Evolutionary conservation across 2,329 filamentous ascomycete genomes (phyloP).

Genomic region (Fusarium humuli): DNA sequence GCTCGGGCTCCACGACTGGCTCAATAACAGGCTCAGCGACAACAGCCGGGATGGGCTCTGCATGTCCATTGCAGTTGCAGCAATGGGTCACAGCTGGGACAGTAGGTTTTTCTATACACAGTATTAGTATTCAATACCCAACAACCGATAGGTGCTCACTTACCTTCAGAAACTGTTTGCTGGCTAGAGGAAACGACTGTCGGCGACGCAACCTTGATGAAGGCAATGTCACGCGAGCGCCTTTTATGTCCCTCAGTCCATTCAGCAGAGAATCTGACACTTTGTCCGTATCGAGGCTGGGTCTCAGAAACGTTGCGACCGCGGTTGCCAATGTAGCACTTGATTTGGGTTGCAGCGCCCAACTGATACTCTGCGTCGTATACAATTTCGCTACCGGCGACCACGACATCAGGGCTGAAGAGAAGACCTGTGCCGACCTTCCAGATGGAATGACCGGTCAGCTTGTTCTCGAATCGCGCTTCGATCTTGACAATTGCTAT

Average conservation of each 20-base stretch:
- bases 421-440: slow-evolving; percentile 36
- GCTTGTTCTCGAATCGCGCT: slow-evolving; percentile 21
- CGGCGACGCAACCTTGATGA: slow-evolving; percentile 38
- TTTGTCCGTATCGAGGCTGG: neutral
- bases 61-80: neutral
- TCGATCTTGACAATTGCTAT: slow-evolving; percentile 37
- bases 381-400: slow-evolving; percentile 33
- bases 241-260: slow-evolving; percentile 32
- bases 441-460: slow-evolving; percentile 21
- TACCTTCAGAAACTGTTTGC: slow-evolving; percentile 1
- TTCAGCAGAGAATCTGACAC: slow-evolving; percentile 38
- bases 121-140: neutral
- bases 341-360: slow-evolving; percentile 44
- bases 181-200: too few species aligned
- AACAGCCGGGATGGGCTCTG: neutral
- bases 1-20: neutral
- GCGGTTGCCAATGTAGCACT: slow-evolving; percentile 50
- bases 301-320: slow-evolving; percentile 18
- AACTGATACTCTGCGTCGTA: slow-evolving; percentile 42
- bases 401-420: slow-evolving; percentile 21
- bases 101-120: neutral
- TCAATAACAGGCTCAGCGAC: neutral
- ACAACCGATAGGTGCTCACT: rapidly evolving
- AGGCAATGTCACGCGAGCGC: slow-evolving; percentile 41
- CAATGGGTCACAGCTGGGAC: neutral